Evolutionary conservation across 805 yeast species (phyloP), one percentile per base, ranked within the genome.

Genomic region (Candida corydali): DNA sequence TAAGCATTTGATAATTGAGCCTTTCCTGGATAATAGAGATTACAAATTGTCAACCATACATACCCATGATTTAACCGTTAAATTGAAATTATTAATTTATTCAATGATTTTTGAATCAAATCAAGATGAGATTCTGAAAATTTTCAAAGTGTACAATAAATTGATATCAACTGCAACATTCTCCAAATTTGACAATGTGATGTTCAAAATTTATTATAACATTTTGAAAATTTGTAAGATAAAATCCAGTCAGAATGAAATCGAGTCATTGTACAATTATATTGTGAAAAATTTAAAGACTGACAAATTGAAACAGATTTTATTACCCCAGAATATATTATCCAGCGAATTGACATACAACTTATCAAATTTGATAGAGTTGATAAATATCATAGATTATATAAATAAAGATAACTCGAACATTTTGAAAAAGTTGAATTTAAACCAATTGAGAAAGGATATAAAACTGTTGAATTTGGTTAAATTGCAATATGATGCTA

Each of bases 11-110:
- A 35, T 55, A 17, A 30, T 28, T 11, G 36, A 33, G 5, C 33
- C 39, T 4, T 34, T 40, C 1, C 10, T 31, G 3, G 91, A 85
- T 51, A 81, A 80, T 45, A 67, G 91, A 38, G 93, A 85, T 48
- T 55, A 62, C 37, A 60, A 55, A 5, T 70, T 76, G 8, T 61
- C 79, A 33, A 78, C 79, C 76, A 72, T 74, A 36, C 25, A 29
- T 26, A 42, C 43, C 20, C 44, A 47, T n/a, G 37, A 43, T 3
- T 44, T 44, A 10, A 65, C 66, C 50, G 50, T 74, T 16, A 56
- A 57, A 31, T 47, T 69, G 16, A 53, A 62, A 36, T 49, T 63
- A 24, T 45, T 71, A 15, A 60, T 57, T 41, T 73, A 73, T 42
- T 47, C 73, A 8, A 47, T 75, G 3, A 40, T 74, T 10, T 60